Percentiles rank a stretch among this genome's conserved stretches.
These are phyloP conservation scores for Boletus smithii DNA, from an alignment of 1,284 basidiomycete species.

Conservation along the genomic window DNA sequence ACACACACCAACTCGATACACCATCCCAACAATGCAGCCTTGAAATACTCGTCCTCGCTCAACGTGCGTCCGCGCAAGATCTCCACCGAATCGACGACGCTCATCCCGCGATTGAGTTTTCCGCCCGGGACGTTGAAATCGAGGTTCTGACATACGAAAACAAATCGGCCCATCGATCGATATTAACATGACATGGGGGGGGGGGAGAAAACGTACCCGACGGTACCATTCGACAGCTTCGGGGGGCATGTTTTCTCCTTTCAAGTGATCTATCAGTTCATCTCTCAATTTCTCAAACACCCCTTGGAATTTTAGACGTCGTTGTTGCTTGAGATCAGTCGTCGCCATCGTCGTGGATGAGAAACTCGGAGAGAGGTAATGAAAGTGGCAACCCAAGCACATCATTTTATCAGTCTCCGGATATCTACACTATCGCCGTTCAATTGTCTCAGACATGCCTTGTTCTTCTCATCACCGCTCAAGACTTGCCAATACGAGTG, in stretches of 20 bases:
- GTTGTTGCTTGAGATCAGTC: conserved; percentile 26
- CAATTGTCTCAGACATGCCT: no score
- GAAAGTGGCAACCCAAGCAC: not conserved
- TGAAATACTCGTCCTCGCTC: conserved; percentile 82
- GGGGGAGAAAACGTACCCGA: conserved; percentile 43
- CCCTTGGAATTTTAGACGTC: conserved; percentile 28
- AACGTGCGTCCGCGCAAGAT: conserved; percentile 75
- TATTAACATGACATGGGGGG: not conserved
- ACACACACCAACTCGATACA: conserved; percentile 77
- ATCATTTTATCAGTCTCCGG: conserved; percentile 5
- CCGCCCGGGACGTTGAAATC: conserved; percentile 96
- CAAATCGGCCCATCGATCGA: no score
- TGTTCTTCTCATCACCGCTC: no score
- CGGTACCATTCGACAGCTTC: conserved; percentile 66
- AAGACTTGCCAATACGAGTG: not conserved
- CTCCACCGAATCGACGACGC: conserved; percentile 90
- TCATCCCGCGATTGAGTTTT: conserved; percentile 95
- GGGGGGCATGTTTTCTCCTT: conserved; percentile 53
- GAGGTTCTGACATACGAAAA: no score
- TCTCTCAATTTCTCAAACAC: conserved; percentile 32
- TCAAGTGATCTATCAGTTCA: conserved; percentile 46
- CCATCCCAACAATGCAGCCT: conserved; percentile 93
- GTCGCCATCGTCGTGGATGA: conserved; percentile 11
- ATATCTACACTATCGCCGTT: no score
- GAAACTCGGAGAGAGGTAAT: not conserved